These are phyloP conservation scores for Noccaea bulbosa DNA, from an alignment of 345 rosid species.

Conservation along the genomic window DNA sequence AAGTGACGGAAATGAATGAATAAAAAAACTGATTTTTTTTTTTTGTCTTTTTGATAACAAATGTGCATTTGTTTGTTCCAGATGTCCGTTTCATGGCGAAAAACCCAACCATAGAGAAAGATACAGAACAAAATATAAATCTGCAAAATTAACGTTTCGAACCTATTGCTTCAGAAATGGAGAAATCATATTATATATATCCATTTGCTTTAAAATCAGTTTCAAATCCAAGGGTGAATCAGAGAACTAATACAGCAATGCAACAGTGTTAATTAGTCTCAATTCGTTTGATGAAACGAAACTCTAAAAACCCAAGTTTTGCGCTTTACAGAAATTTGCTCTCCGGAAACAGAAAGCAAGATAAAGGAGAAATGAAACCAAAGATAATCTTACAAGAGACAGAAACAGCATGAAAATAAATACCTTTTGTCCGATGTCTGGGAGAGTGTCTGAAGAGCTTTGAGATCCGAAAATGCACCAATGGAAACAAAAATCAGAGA, in stretches of 20 bases:
- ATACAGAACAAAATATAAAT: constrained; percentile 12
- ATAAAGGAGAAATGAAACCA: neutral
- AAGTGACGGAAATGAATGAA: neutral
- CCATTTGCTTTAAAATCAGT: constrained; percentile 12
- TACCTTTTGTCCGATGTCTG: constrained; percentile 27
- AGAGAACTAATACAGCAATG: neutral
- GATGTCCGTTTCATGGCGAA: constrained; percentile 27
- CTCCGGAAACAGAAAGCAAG: constrained; percentile 4
- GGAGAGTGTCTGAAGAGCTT: constrained; percentile 32
- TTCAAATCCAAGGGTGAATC: neutral
- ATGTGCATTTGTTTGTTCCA: constrained; percentile 25
- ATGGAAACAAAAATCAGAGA: constrained; percentile 21
- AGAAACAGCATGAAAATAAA: no score
- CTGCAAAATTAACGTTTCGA: constrained; percentile 13
- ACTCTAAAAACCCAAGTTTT: neutral
- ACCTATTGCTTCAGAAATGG: constrained; percentile 27
- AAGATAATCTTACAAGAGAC: constrained; percentile 11
- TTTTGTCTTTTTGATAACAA: constrained; percentile 27
- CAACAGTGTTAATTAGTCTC: neutral
- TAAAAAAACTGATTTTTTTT: constrained; percentile 26
- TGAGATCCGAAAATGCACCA: constrained; percentile 38
- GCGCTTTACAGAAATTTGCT: neutral
- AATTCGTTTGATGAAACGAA: constrained; percentile 7
- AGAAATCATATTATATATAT: constrained; percentile 9
- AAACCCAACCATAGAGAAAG: constrained; percentile 7